phyloP scores from a whole-genome alignment of 129 eudicot species.

The Logfia minima region DNA sequence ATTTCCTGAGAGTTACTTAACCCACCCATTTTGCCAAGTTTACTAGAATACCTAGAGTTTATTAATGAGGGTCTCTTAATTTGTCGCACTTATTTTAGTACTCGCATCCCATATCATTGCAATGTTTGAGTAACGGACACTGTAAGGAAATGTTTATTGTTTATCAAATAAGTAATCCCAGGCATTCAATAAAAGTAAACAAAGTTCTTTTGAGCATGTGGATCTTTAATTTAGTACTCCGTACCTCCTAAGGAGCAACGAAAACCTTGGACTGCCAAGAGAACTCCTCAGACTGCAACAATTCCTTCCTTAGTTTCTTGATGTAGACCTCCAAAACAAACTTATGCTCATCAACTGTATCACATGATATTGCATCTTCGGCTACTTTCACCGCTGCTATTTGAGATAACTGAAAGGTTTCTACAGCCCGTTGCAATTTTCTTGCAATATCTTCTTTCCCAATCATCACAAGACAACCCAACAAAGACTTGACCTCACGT shows the following conservation, averaged over 20 bases:
- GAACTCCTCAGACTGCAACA: slow-evolving; percentile 68
- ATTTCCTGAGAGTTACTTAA: too few species aligned
- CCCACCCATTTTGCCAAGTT: too few species aligned
- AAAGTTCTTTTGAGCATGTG: not conserved
- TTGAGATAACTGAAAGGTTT: slow-evolving; percentile 73
- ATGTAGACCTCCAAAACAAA: slow-evolving; percentile 62
- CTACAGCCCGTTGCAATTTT: slow-evolving; percentile 67
- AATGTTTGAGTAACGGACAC: not conserved
- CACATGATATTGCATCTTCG: slow-evolving; percentile 57
- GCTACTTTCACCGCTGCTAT: slow-evolving; percentile 78
- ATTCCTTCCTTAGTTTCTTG: slow-evolving; percentile 49
- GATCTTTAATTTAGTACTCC: slow-evolving; percentile 22
- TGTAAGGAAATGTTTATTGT: not conserved
- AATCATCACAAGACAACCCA: slow-evolving; percentile 72
- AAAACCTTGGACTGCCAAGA: slow-evolving; percentile 78
- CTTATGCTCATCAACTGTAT: slow-evolving; percentile 57
- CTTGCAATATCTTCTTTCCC: slow-evolving; percentile 69
- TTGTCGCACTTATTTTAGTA: not conserved
- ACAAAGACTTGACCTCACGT: slow-evolving; percentile 70
- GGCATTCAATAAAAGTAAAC: not conserved
- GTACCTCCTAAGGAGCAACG: slow-evolving; percentile 49
- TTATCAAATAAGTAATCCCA: not conserved
- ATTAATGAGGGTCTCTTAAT: not conserved
- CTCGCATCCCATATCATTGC: not conserved
- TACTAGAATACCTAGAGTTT: too few species aligned